Evolutionary conservation across 1,139 yeast species (phyloP), one percentile per base, ranked within the genome.

Genomic region (Fermentozyma sake): DNA sequence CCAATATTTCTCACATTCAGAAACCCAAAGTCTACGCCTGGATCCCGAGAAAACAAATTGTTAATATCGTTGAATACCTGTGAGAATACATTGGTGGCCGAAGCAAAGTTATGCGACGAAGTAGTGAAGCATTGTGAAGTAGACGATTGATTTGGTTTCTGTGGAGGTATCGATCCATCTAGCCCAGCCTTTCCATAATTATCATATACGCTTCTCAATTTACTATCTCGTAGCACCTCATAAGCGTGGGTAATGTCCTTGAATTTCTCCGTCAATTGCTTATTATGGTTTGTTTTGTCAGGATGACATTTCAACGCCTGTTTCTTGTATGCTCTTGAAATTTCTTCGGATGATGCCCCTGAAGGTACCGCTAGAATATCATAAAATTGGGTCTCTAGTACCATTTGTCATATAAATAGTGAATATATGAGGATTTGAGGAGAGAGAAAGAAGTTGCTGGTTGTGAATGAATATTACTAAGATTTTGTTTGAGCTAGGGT

Each of bases 271-370:
- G 72, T 66, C 20, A 63, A 42, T 28, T 50, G 56, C 1, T 68
- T 67, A 35, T 67, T 56, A 35, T 61, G 71, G 38, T 65, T 66
- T 10, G 70, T 67, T 39, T 67, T 67, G 39, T 67, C 73, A 1
- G 73, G 73, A 36, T 67, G 73, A 34, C 62, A 67, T 32, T 48
- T 61, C 16, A 67, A 46, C 3, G 72, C 72, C 32, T 55, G 51
- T 35, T 51, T 55, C 35, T 61, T 60, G 37, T 64, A 67, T 4
- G 70, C 52, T 23, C 50, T 51, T 12, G 68, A 50, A 11, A 67
- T 65, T 30, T 64, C 71, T 24, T 65, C 73, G 6, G 42, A 28
- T 3, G 67, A 42, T 4, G 72, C 69, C 6, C 37, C 36, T 5
- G 55, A 46, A 5, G 52, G 33, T n/a, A 66, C 65, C 22, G 52